Evolutionary conservation across 2,329 filamentous ascomycete species (phyloP).

Genomic region (Colletotrichum sp.): DNA sequence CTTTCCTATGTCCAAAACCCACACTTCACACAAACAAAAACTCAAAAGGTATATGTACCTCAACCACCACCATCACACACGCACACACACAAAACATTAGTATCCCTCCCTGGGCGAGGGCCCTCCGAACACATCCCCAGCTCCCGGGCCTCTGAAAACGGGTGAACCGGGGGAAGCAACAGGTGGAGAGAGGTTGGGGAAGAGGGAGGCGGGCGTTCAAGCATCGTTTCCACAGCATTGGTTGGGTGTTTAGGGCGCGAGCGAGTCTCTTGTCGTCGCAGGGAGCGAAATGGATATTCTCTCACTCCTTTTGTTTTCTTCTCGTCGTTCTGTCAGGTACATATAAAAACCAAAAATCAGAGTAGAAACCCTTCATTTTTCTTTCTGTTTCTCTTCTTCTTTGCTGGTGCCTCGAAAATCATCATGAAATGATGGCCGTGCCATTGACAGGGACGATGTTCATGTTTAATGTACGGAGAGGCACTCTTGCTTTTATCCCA

Average conservation of each 20-base stretch:
- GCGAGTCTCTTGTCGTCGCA: constrained; percentile 1
- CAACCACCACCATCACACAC: neutral
- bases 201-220: neutral
- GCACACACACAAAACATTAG: neutral
- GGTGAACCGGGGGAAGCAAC: neutral
- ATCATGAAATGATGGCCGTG: neutral
- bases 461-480: neutral
- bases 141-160: neutral
- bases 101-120: neutral
- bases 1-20: neutral
- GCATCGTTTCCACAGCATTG: constrained; percentile 9
- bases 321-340: neutral
- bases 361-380: neutral
- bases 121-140: neutral
- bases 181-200: neutral
- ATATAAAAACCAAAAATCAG: neutral
- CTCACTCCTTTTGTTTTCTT: neutral
- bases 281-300: neutral
- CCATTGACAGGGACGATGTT: neutral
- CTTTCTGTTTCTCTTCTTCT: neutral
- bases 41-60: neutral
- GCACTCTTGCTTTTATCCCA: neutral
- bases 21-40: neutral
- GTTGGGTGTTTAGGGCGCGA: constrained; percentile 13
- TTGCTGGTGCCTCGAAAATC: neutral